A percentile compares a stretch with the other conserved stretches of the same genome.
Evolutionary conservation across 805 yeast genomes (phyloP).

Genomic region (Maudiozyma pseudohumilis): DNA sequence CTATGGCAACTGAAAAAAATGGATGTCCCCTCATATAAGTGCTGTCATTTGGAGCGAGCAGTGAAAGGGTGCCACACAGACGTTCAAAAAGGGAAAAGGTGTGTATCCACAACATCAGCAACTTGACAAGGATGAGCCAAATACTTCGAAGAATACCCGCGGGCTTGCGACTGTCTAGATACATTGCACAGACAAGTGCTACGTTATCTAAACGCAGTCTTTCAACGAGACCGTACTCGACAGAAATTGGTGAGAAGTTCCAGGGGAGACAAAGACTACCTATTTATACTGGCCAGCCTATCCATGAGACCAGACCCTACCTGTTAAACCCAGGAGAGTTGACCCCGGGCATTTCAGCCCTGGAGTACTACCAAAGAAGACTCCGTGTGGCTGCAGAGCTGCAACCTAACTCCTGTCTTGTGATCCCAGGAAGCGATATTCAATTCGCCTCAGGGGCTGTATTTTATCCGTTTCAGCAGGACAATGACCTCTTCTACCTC

Average conservation of each 20-base stretch:
- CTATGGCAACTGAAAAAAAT: too few relatives aligned
- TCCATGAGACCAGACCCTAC: slow-evolving; percentile 76
- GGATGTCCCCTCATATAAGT: too few relatives aligned
- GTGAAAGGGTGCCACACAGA: too few relatives aligned
- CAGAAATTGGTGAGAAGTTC: slow-evolving; percentile 1
- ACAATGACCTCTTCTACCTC: slow-evolving; percentile 75
- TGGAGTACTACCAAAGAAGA: slow-evolving; percentile 73
- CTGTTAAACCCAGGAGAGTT: slow-evolving; percentile 64
- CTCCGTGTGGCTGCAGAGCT: slow-evolving; percentile 44
- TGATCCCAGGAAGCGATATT: slow-evolving; percentile 60
- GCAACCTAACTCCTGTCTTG: slow-evolving; percentile 51
- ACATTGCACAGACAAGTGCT: not conserved
- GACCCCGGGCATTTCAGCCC: slow-evolving; percentile 79
- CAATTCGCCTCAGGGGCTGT: slow-evolving; percentile 86
- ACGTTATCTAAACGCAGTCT: not conserved
- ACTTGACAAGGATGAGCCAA: too few relatives aligned
- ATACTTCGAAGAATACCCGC: too few relatives aligned
- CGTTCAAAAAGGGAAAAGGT: too few relatives aligned
- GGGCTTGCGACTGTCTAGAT: not conserved
- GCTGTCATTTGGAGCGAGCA: too few relatives aligned
- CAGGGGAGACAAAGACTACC: slow-evolving; percentile 13
- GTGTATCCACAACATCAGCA: too few relatives aligned
- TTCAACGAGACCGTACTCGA: not conserved
- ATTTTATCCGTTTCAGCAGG: slow-evolving; percentile 86
- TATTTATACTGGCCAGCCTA: slow-evolving; percentile 70